phyloP scores from a whole-genome alignment of 2,329 filamentous ascomycete species.

The Dothideomycetes sp. region DNA sequence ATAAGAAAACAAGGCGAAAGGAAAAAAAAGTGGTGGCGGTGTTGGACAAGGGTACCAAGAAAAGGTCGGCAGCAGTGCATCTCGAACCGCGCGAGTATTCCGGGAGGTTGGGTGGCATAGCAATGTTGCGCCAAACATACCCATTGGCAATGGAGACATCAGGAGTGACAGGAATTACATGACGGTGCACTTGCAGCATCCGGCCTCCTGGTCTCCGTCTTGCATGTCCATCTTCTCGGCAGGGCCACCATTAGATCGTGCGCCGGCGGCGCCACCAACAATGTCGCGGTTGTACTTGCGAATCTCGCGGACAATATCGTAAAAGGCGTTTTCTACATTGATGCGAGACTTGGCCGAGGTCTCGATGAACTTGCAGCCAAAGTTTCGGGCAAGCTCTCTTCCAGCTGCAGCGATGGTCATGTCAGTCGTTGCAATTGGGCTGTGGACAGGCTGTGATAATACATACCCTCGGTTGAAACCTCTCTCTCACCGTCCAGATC shows the following conservation, averaged over 20 bases:
- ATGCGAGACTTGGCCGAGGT: conserved; percentile 96
- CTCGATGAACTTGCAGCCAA: conserved; percentile 98
- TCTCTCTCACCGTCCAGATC: conserved; percentile 90
- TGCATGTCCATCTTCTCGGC: conserved; percentile 72
- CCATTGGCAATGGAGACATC: conserved; percentile 4
- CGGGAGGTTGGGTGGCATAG: too few relatives aligned
- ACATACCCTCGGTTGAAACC: conserved; percentile 81
- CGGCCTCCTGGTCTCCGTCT: conserved; percentile 49
- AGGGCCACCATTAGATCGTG: conserved; percentile 40
- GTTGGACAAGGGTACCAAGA: background rate
- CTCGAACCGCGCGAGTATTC: too few relatives aligned
- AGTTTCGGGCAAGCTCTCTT: conserved; percentile 70
- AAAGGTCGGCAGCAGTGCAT: background rate
- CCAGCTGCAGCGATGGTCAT: conserved; percentile 55
- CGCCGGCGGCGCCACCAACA: conserved; percentile 54
- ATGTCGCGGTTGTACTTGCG: conserved; percentile 97
- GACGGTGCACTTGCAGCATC: conserved; percentile 83
- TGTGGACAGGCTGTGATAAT: too few relatives aligned
- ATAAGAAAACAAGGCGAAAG: conserved; percentile 3
- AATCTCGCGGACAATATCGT: conserved; percentile 96
- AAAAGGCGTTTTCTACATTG: conserved; percentile 98
- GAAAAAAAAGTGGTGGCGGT: conserved; percentile 6
- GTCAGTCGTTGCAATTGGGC: too few relatives aligned
- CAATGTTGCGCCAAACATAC: too few relatives aligned
- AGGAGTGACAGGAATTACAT: conserved; percentile 49